Conservation (phyloP, 2,329 filamentous ascomycete species). For the Setomelanomma holmii region DNA sequence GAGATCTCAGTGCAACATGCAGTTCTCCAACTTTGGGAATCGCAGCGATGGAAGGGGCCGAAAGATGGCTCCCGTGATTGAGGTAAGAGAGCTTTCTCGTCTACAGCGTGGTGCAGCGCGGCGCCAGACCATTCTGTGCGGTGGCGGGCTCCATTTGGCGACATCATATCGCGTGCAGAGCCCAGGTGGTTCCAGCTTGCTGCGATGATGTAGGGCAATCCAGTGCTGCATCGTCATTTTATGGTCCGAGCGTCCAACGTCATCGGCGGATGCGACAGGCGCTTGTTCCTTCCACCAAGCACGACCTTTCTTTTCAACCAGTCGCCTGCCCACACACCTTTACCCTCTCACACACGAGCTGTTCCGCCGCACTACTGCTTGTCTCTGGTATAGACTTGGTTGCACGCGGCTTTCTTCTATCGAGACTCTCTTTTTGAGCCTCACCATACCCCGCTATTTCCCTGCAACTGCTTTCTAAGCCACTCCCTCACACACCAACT, state of each 20-base stretch:
- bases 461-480: conserved; percentile 21
- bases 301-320: conserved; percentile 31
- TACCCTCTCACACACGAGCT: conserved; percentile 17
- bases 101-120: background rate
- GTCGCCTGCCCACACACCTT: conserved; percentile 15
- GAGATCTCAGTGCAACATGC: conserved; percentile 17
- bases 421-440: conserved; percentile 17
- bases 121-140: background rate
- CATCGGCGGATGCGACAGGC: conserved; percentile 22
- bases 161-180: conserved; percentile 16
- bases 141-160: conserved; percentile 3
- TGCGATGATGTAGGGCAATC: conserved; percentile 14
- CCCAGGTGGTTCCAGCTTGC: conserved; percentile 15
- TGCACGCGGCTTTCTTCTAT: conserved; percentile 20
- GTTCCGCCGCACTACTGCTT: conserved; percentile 20
- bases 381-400: conserved; percentile 20
- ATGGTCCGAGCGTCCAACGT: conserved; percentile 21
- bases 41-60: conserved; percentile 21
- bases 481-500: conserved; percentile 16
- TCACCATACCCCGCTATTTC: conserved; percentile 26
- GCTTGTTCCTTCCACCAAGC: conserved; percentile 30
- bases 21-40: conserved; percentile 23
- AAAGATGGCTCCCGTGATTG: conserved; percentile 41
- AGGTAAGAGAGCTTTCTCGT: conserved; percentile 34
- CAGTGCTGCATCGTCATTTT: conserved; percentile 29